phyloP scores from a whole-genome alignment of 2,329 filamentous ascomycete genomes.

The Fusarium azukiicola region DNA sequence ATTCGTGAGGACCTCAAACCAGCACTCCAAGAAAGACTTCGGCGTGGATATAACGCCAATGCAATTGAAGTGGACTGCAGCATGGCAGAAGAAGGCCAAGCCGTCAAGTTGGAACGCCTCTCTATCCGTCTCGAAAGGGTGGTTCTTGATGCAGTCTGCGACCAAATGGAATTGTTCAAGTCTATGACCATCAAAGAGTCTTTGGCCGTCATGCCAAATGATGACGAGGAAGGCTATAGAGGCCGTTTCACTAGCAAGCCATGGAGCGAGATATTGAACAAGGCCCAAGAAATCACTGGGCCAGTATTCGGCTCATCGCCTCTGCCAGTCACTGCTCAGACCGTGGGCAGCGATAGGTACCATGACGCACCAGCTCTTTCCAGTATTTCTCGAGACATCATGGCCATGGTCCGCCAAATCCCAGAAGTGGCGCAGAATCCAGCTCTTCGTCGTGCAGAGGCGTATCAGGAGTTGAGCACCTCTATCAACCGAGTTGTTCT shows the following conservation, averaged over 20 bases:
- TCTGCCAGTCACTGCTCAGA: neutral
- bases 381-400: conserved; percentile 5
- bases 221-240: neutral
- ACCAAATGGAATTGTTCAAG: conserved; percentile 21
- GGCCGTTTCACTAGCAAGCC: neutral
- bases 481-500: conserved; percentile 8
- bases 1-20: conserved; percentile 12
- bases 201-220: conserved; percentile 9
- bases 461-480: conserved; percentile 4
- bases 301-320: neutral
- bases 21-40: neutral
- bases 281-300: conserved; percentile 11
- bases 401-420: neutral
- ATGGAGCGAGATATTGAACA: conserved; percentile 2
- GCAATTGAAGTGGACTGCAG: rapidly evolving
- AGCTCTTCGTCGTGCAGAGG: neutral
- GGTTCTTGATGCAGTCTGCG: conserved; percentile 12
- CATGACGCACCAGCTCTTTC: neutral
- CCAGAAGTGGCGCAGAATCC: neutral
- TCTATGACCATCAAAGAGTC: conserved; percentile 1
- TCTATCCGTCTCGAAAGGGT: conserved; percentile 19
- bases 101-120: neutral
- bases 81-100: neutral
- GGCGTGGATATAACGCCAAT: neutral
- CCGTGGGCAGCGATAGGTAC: neutral